These are phyloP conservation scores for Pleurotus salmoneostramineus DNA, from an alignment of 768 basidiomycete species.

Conservation along the genomic window DNA sequence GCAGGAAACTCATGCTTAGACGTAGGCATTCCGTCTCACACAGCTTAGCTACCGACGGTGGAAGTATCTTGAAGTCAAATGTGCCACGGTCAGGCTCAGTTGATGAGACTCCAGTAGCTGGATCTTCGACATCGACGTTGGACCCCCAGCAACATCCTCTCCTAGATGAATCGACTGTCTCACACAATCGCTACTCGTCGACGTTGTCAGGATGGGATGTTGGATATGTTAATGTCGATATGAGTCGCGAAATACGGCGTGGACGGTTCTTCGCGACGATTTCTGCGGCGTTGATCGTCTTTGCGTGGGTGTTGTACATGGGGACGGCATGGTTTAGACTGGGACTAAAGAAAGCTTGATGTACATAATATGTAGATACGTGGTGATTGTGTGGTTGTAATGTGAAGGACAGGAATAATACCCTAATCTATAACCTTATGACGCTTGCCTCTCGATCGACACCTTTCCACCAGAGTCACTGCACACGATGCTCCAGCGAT, in stretches of 20 bases:
- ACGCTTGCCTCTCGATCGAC: no score
- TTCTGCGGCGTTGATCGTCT: slow-evolving; percentile 37
- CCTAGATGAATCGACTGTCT: not conserved
- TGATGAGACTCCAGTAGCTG: not conserved
- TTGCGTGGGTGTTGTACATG: slow-evolving; percentile 64
- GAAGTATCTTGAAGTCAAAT: not conserved
- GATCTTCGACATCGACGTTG: not conserved
- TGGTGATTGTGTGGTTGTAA: no score
- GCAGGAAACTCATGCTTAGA: slow-evolving; percentile 23
- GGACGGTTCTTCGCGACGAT: slow-evolving; percentile 47
- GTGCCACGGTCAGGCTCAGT: not conserved
- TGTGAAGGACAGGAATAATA: no score
- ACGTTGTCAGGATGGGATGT: slow-evolving; percentile 17
- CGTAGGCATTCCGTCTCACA: not conserved
- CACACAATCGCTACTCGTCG: slow-evolving; percentile 6
- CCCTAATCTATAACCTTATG: no score
- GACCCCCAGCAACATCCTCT: not conserved
- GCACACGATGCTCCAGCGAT: no score
- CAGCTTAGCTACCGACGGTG: slow-evolving; percentile 10
- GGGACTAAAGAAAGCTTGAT: slow-evolving; percentile 27
- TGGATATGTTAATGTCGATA: slow-evolving; percentile 14
- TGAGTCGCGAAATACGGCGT: slow-evolving; percentile 32
- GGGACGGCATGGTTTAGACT: slow-evolving; percentile 56
- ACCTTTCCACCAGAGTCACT: no score
- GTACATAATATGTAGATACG: not conserved